These are phyloP conservation scores for Rosa lucieae DNA, from an alignment of 306 rosid genomes.

Conservation along the genomic window DNA sequence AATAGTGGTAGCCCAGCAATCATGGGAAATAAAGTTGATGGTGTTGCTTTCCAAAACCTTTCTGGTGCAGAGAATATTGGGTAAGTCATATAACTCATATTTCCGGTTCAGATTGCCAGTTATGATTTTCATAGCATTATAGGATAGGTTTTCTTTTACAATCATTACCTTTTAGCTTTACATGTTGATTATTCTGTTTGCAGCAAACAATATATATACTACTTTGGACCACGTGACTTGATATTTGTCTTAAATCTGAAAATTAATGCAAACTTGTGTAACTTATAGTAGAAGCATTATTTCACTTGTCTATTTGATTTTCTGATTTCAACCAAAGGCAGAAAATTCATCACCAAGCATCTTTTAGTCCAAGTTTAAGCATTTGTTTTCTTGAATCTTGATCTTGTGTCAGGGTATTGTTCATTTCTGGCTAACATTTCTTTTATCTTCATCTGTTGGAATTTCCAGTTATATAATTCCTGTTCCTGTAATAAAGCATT, in stretches of 20 bases:
- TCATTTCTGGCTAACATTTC: slow-evolving; percentile 1
- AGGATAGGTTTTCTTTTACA: background rate
- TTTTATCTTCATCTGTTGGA: slow-evolving; percentile 24
- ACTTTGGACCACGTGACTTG: background rate
- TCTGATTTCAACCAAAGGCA: background rate
- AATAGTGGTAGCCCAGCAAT: slow-evolving; percentile 98
- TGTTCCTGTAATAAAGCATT: slow-evolving; percentile 90
- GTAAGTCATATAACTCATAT: slow-evolving; percentile 33
- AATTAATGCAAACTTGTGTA: background rate
- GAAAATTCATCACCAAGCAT: background rate
- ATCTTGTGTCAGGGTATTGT: background rate
- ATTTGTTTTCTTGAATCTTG: background rate
- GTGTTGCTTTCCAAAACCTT: slow-evolving; percentile 95
- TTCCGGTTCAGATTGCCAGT: background rate
- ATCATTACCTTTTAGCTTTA: background rate
- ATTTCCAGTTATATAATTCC: slow-evolving; percentile 83
- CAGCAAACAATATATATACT: background rate
- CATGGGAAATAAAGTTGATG: slow-evolving; percentile 80
- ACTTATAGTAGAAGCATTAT: background rate
- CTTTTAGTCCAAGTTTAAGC: background rate
- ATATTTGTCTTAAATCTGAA: background rate
- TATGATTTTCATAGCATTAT: background rate
- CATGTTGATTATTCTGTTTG: slow-evolving; percentile 5
- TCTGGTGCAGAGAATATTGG: slow-evolving; percentile 97
- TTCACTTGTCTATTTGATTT: background rate